Conservation (phyloP, 164 flowering plant species). For the Magnolia changhungtana region DNA sequence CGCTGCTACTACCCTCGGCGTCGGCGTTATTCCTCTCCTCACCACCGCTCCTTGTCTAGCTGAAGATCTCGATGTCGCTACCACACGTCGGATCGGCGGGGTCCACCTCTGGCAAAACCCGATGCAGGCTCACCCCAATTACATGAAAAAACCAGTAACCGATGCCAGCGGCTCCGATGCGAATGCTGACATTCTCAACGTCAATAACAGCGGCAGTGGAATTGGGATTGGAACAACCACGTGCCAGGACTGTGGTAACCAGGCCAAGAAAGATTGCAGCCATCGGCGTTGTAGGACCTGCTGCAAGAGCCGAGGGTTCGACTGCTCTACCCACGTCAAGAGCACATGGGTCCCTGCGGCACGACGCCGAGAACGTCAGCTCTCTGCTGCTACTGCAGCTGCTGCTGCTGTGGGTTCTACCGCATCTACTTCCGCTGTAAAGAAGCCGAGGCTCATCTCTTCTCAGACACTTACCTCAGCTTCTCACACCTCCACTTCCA, state of each 20-base stretch:
- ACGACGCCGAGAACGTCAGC: conserved; percentile 74
- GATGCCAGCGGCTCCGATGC: not conserved
- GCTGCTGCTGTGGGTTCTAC: conserved; percentile 40
- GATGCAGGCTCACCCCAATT: conserved; percentile 11
- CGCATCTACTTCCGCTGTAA: conserved; percentile 59
- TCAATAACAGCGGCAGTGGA: conserved; percentile 17
- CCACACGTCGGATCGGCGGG: conserved; percentile 17
- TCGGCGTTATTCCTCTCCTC: conserved; percentile 66
- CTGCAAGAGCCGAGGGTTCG: conserved; percentile 86
- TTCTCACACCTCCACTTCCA: conserved; percentile 90
- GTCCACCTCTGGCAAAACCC: conserved; percentile 47
- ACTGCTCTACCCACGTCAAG: conserved; percentile 85
- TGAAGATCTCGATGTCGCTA: not conserved
- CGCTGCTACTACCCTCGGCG: conserved; percentile 37
- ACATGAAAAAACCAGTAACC: conserved; percentile 25
- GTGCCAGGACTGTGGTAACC: conserved; percentile 94
- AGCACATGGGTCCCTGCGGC: conserved; percentile 98
- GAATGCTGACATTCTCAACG: not conserved
- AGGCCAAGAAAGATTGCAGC: conserved; percentile 88
- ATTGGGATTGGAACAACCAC: conserved; percentile 23
- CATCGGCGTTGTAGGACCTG: conserved; percentile 92
- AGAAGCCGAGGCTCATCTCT: conserved; percentile 68
- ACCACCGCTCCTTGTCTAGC: conserved; percentile 38
- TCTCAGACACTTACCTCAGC: conserved; percentile 63
- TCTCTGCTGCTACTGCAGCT: conserved; percentile 28